Conservation (phyloP, 768 basidiomycete species). For the Collybiopsis confluens region DNA sequence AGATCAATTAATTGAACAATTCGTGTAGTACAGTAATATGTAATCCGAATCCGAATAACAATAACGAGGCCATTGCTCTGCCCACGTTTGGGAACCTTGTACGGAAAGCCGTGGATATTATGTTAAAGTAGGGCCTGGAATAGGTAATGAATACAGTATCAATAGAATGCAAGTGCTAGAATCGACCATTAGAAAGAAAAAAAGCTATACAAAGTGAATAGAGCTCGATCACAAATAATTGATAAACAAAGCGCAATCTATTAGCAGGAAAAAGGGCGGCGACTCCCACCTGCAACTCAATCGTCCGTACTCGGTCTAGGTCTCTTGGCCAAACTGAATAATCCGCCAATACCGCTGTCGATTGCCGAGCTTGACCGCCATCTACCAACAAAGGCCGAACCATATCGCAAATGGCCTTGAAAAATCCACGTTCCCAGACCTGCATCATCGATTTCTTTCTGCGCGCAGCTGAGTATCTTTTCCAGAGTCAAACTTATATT, state of each 20-base stretch:
- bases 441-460: slow-evolving; percentile 40
- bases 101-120: no score
- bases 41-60: no score
- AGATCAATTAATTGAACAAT: no score
- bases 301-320: slow-evolving; percentile 1
- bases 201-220: no score
- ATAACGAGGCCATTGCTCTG: no score
- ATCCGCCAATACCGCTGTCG: slow-evolving; percentile 37
- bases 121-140: no score
- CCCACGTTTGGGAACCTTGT: no score
- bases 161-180: no score
- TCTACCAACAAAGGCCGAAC: slow-evolving; percentile 46
- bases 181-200: no score
- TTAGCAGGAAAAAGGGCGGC: neutral
- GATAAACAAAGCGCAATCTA: neutral
- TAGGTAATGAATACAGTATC: no score
- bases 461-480: slow-evolving; percentile 4
- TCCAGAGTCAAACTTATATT: slow-evolving; percentile 8
- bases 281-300: neutral
- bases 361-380: slow-evolving; percentile 40
- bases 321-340: slow-evolving; percentile 56
- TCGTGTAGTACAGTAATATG: no score
- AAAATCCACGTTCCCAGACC: slow-evolving; percentile 51
- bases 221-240: neutral
- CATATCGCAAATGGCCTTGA: slow-evolving; percentile 49